Base-by-base conservation (phyloP, 2,329 filamentous ascomycete species). In the Colletotrichum chlorophyti region DNA sequence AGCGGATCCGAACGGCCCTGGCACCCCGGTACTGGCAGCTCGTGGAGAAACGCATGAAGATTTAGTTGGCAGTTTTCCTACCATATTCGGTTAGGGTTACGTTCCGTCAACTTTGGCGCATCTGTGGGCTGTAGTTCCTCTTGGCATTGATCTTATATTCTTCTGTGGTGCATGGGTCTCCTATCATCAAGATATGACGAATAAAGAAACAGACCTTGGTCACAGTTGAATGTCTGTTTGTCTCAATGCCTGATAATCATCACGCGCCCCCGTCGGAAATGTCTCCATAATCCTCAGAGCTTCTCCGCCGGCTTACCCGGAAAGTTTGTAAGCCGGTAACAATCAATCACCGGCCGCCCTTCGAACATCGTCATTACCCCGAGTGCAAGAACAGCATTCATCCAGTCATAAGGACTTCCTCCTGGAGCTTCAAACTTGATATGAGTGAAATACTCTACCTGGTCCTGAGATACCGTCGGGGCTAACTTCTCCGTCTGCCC, bases 281-380 rank as follows among this genome's bases (percentile, higher is more conserved):
- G 6, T 7, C 12, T 15, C n/a, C 19, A 31, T 32, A 3, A 40
- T n/a, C 3, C 9, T 60, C 17, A 58, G 19, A 62, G 40, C 27
- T 54, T 55, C 32, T 52, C 63, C 12, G 61, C 47, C 14, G 27
- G 21, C 9, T 19, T 19, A 15, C 23, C 49, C 7, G 63, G 63
- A 14, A 66, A 65, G n/a, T 66, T 66, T 1, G 65, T 66, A 27
- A 66, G 27, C 8, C 64, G 58, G 19, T 65, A 66, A 19, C 64
- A 65, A 21, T 66, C 64, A 24, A 66, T 65, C 9, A 65, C 47
- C 7, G 64, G 63, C 42, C 38, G 53, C 7, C 60, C 64, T 15
- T 65, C 52, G 17, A 55, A 62, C 64, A 65, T 65, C 7, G 47
- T 55, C 65, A 65, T 65, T 3, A 61, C 63, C 2, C 64, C 65